Evolutionary conservation across 2,329 filamentous ascomycete species (phyloP).

Genomic region (Emericellopsis cladophorae): DNA sequence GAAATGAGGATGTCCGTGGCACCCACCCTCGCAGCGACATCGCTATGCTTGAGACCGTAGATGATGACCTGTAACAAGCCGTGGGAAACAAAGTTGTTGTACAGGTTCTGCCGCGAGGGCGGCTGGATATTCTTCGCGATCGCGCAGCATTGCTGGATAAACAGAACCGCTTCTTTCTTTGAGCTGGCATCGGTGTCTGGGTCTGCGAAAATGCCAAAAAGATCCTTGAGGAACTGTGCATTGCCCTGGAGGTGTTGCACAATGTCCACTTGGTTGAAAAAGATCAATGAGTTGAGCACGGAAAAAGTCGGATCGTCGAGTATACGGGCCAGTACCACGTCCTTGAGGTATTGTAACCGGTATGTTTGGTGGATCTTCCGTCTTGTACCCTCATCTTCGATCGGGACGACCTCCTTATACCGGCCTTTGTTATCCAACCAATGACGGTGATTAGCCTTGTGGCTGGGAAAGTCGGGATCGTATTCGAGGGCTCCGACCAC

Average conservation of each 20-base stretch:
- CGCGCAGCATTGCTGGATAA: conserved; percentile 90
- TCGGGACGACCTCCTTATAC: conserved; percentile 92
- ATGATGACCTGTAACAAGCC: conserved; percentile 84
- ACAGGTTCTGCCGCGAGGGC: conserved; percentile 66
- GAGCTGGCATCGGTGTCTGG: conserved; percentile 52
- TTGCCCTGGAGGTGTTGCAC: conserved; percentile 89
- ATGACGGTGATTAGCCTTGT: conserved; percentile 93
- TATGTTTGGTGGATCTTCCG: conserved; percentile 95
- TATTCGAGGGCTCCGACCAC: conserved; percentile 96
- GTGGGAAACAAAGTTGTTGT: conserved; percentile 79
- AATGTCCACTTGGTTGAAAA: conserved; percentile 98
- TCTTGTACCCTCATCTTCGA: conserved; percentile 68
- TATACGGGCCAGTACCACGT: conserved; percentile 93
- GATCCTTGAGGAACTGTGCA: conserved; percentile 61
- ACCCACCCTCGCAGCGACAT: conserved; percentile 76
- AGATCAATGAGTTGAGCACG: conserved; percentile 93
- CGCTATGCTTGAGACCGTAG: conserved; percentile 75
- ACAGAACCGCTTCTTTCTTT: conserved; percentile 89
- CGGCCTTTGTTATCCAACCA: conserved; percentile 81
- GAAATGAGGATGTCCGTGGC: conserved; percentile 89
- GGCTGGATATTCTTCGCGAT: conserved; percentile 93
- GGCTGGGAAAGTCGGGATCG: conserved; percentile 92
- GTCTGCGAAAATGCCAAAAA: conserved; percentile 74
- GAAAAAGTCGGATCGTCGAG: conserved; percentile 96
- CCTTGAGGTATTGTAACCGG: conserved; percentile 90